Base-by-base conservation (phyloP, 345 rosid species). In the Camelina hispida region DNA sequence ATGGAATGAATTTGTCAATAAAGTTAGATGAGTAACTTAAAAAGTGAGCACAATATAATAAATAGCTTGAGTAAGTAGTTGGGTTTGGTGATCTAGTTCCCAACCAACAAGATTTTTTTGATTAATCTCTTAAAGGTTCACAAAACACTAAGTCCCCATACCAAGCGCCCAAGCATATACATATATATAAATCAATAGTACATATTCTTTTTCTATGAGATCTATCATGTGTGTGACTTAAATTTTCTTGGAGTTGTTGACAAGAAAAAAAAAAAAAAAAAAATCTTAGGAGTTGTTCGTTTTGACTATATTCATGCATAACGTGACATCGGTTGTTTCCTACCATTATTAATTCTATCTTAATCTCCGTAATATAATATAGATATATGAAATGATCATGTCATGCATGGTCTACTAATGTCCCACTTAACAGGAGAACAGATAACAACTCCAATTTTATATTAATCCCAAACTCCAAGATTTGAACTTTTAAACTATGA, bases 61-160 rank as follows among this genome's bases (percentile, higher is more conserved):
- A 56, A 62, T 69, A 77, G 76, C 14, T 64, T 1, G 76, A 69
- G 35, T 62, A 23, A 77, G 80, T 70, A 63, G 76, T 30, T 62
- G 65, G 66, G 76, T 70, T 77, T 70, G 80, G 80, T 77, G 71
- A 77, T 71, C 80, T 53, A 63, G 71, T 53, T 77, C 46, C 57
- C 76, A 77, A 77, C 76, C 54, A 77, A 77, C 80, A 53, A 63
- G 71, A 77, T 71, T 28, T 71, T 28, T 28, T 77, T 77, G 71
- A 44, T 70, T n/a, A 23, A 76, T 8, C 73, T 60, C 37, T 50
- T 75, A 43, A 60, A 75, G 16, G 66, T 60, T 68, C 37, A 10
- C 42, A 60, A 60, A 43, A n/a, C 22, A 50, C 32, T 58, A 23
- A 35, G 5, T 68, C 50, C 22, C 51, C 57, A 46, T 18, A 65